Base-by-base conservation (phyloP, 2,329 filamentous ascomycete species). In the Colletotrichum zoysiae region DNA sequence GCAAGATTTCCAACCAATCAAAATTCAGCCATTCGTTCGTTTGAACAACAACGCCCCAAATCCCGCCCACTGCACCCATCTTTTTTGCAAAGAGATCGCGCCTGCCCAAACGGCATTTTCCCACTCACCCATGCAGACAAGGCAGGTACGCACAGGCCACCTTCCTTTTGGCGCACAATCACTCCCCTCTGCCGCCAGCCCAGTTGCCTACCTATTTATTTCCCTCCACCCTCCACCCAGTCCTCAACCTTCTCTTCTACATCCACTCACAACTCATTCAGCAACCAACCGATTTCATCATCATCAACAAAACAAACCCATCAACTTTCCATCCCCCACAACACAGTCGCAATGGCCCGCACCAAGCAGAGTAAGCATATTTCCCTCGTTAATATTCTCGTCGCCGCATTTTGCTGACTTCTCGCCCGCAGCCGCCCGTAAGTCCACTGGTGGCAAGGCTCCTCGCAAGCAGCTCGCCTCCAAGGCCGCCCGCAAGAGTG, bases 401-500 rank as follows among this genome's bases (percentile, higher is more conserved):
- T 20, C 9, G 20, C 20, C 5, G 3, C 16, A 30, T 44, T 23
- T 51, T 14, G 23, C 69, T 74, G 23, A 74, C 64, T 38, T 0
- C 0, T 20, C 3, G 1, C 5, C 18, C 11, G 35, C 57, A 74
- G 73, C 73, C 79, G 89, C 89, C 79, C 89, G 90, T 82, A 91
- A 97, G 89, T 92, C 91, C 84, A 93, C 91, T 79, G 91, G 91
- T 90, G 91, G 91, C 88, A 92, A 93, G 88, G 91, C 91, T 78
- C 90, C 90, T 75, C 90, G 91, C 86, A 99, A 99, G 94, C 95
- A 98, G 91, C 95, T 98, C 82, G 95, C 95, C 80, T 97, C 95
- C 89, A 98, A 98, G 93, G 96, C 95, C 78, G 95, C 96, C 81
- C 95, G 96, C 88, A 99, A 99, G 92, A 95, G 92, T 80, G 95